Evolutionary conservation across 2,329 filamentous ascomycete genomes (phyloP).

Genomic region (Talaromyces sp.): DNA sequence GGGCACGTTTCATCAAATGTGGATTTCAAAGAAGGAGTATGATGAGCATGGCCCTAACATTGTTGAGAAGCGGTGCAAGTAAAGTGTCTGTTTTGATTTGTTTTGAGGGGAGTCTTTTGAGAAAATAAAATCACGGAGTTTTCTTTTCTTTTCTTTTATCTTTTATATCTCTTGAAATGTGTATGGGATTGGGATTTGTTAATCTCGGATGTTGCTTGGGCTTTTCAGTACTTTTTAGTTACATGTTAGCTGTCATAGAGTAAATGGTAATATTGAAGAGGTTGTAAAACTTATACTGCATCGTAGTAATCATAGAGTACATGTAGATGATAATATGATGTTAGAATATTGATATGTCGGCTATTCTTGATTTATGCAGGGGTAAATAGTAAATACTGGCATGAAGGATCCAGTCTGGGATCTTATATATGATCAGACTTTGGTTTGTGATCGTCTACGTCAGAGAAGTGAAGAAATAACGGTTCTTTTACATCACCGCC

Average conservation of each 20-base stretch:
- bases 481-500: background rate
- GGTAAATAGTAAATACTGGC: too few species aligned
- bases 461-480: too few species aligned
- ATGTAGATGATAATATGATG: too few species aligned
- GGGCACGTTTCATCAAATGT: conserved; percentile 99
- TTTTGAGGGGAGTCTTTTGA: background rate
- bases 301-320: background rate
- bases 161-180: background rate
- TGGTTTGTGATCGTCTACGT: too few species aligned
- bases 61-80: conserved; percentile 96
- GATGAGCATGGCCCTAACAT: conserved; percentile 88
- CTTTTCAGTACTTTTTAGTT: background rate
- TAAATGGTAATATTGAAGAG: background rate
- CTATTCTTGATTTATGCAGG: too few species aligned
- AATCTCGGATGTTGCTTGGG: background rate
- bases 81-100: conserved; percentile 16
- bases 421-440: too few species aligned
- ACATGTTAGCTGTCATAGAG: background rate
- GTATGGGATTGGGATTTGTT: background rate
- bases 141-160: background rate
- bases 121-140: background rate
- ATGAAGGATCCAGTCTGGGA: too few species aligned
- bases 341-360: too few species aligned
- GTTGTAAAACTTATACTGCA: background rate
- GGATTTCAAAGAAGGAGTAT: conserved; percentile 96